Evolutionary conservation across 495 filamentous ascomycete genomes (phyloP).

Genomic region (Penicillium daleae): DNA sequence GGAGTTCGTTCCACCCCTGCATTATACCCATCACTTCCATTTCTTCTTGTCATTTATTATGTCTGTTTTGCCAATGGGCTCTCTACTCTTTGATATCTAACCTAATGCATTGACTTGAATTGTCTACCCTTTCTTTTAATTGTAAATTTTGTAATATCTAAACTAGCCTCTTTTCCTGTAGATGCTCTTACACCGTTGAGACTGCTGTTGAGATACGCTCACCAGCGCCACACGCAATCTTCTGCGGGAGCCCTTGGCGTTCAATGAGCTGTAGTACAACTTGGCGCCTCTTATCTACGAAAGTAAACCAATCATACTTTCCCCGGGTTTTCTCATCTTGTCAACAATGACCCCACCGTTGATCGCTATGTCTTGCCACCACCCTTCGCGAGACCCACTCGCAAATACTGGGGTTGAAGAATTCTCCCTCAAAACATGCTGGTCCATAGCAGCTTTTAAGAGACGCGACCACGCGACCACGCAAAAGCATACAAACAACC

Average conservation of each 20-base stretch:
- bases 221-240: not conserved
- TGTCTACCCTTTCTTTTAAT: not conserved
- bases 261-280: not conserved
- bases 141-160: not conserved
- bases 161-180: not conserved
- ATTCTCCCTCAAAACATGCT: not conserved
- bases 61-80: not conserved
- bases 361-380: too few species aligned
- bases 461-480: not conserved
- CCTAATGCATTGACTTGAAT: conserved; percentile 1
- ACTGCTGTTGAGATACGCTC: not conserved
- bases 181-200: not conserved
- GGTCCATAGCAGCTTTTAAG: not conserved
- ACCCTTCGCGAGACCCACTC: not conserved
- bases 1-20: conserved; percentile 21
- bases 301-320: not conserved
- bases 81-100: conserved; percentile 6
- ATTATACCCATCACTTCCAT: conserved; percentile 25
- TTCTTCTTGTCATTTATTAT: conserved; percentile 7
- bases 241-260: not conserved
- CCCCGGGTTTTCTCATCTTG: not conserved
- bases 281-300: not conserved
- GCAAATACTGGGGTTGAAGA: not conserved
- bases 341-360: not conserved
- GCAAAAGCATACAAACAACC: not conserved